Conservation (phyloP, 2,329 filamentous ascomycete genomes). For the Cordyceps cateniannulata region DNA sequence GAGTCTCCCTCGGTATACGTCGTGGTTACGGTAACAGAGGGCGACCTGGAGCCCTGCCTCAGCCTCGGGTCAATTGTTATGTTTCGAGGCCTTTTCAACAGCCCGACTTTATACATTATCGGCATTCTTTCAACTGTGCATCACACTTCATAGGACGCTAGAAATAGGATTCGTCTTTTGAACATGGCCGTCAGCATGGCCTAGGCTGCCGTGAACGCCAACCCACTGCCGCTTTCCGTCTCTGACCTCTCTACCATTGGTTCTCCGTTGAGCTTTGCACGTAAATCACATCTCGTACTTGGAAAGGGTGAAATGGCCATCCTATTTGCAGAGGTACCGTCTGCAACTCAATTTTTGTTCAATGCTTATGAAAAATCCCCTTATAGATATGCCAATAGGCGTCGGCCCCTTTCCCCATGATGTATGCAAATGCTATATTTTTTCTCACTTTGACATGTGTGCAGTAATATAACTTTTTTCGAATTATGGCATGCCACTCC, state of each 20-base stretch:
- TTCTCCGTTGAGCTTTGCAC: not conserved
- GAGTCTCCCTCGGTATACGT: too few species aligned
- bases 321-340: not conserved
- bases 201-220: slow-evolving; percentile 22
- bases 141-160: not conserved
- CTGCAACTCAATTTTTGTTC: not conserved
- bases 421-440: slow-evolving; percentile 11
- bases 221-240: not conserved
- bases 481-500: not conserved
- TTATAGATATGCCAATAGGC: slow-evolving; percentile 4
- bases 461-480: not conserved
- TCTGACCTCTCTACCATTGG: not conserved
- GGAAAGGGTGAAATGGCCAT: not conserved
- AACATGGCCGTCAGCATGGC: slow-evolving; percentile 19
- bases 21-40: too few species aligned
- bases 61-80: too few species aligned
- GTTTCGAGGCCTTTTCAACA: slow-evolving; percentile 20
- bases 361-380: slow-evolving; percentile 3
- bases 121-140: slow-evolving; percentile 14
- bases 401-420: not conserved
- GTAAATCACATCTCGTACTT: not conserved
- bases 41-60: too few species aligned
- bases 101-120: slow-evolving; percentile 20
- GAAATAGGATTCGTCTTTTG: slow-evolving; percentile 19
- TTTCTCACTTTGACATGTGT: not conserved